Evolutionary conservation across 441 rosid species (phyloP).

Genomic region (Geranium incanum): DNA sequence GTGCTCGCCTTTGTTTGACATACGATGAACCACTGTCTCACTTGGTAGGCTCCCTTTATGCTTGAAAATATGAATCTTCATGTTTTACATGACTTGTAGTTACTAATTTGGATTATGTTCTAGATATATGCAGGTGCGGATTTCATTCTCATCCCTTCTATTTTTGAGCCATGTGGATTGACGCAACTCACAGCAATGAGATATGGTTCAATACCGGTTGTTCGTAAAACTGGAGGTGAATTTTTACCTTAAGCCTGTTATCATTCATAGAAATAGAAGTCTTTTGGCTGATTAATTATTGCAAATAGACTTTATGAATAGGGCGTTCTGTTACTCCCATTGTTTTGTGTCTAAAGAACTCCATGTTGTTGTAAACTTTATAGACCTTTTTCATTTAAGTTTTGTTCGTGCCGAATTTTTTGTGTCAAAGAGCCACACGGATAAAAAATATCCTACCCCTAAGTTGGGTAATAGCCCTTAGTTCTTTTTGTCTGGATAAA

Average conservation of each 20-base stretch:
- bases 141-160: conserved; percentile 87
- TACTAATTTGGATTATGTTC: conserved; percentile 11
- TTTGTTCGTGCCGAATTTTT: neutral
- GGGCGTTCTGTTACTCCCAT: neutral
- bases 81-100: conserved; percentile 11
- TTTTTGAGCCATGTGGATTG: conserved; percentile 95
- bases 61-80: conserved; percentile 2
- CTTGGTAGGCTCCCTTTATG: conserved; percentile 42
- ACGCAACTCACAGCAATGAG: conserved; percentile 94
- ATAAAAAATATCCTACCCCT: neutral
- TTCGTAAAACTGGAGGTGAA: conserved; percentile 92
- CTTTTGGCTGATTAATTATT: neutral
- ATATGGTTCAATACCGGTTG: conserved; percentile 89
- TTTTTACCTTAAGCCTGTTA: conserved; percentile 9
- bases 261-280: neutral
- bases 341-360: neutral
- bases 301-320: neutral
- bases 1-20: conserved; percentile 73
- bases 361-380: neutral
- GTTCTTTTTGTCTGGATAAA: no score
- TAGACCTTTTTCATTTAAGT: neutral
- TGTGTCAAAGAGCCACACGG: neutral
- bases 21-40: conserved; percentile 99
- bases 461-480: no score
- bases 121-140: conserved; percentile 95